A percentile compares a stretch with the other conserved stretches of the same genome.
These are phyloP conservation scores for Pyrus betulifolia DNA, from an alignment of 306 rosid species.

Conservation along the genomic window DNA sequence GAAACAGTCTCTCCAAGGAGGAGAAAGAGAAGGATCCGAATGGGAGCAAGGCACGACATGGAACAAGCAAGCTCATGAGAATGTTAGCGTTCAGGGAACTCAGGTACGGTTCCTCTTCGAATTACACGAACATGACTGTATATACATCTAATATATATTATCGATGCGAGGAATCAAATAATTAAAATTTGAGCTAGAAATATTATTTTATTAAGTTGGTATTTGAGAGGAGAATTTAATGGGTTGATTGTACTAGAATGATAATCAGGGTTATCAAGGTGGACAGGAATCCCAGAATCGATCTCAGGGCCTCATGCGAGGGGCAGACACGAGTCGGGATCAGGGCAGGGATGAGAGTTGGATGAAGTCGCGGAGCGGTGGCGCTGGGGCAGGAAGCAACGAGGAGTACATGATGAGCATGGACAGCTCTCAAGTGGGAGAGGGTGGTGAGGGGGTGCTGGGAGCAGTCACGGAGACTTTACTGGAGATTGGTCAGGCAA, in stretches of 20 bases:
- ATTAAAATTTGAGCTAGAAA: not conserved
- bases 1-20: not conserved
- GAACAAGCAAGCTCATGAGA: not conserved
- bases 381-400: not conserved
- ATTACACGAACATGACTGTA: no score
- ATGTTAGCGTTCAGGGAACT: not conserved
- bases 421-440: not conserved
- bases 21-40: not conserved
- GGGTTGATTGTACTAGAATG: not conserved
- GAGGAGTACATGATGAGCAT: not conserved
- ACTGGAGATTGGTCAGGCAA: slow-evolving; percentile 50
- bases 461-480: slow-evolving; percentile 59
- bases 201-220: no score
- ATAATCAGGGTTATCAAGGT: not conserved
- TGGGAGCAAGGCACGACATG: not conserved
- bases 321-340: not conserved
- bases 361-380: not conserved
- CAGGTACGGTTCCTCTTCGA: not conserved
- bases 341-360: not conserved
- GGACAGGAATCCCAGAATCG: not conserved
- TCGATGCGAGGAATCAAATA: no score
- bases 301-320: not conserved
- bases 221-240: not conserved
- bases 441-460: slow-evolving; percentile 21
- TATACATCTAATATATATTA: no score